These are phyloP conservation scores for Alternaria angustiovoidea DNA, from an alignment of 2,329 filamentous ascomycete genomes.

Conservation along the genomic window DNA sequence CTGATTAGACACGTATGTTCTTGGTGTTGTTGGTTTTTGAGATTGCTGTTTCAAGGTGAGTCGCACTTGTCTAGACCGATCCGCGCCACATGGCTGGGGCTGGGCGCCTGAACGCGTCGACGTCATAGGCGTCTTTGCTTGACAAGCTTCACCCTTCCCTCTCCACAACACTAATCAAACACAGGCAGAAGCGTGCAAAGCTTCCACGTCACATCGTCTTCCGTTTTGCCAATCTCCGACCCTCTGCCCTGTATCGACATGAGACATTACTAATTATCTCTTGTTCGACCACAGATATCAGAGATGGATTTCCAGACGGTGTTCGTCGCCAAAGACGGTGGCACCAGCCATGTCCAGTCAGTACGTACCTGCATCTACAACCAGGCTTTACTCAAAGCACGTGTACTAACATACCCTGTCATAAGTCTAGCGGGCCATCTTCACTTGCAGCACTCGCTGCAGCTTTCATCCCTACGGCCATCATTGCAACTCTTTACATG, in stretches of 20 bases:
- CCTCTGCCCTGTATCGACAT: neutral
- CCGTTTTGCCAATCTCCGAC: slow-evolving; percentile 1
- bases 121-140: slow-evolving; percentile 19
- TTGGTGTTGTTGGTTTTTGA: neutral
- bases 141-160: slow-evolving; percentile 12
- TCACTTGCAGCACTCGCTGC: slow-evolving; percentile 45
- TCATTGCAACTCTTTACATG: slow-evolving; percentile 42
- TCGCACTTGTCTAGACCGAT: slow-evolving; percentile 16
- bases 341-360: slow-evolving; percentile 22
- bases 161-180: slow-evolving; percentile 10
- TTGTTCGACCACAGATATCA: neutral
- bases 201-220: neutral
- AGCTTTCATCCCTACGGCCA: slow-evolving; percentile 46
- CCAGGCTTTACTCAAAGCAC: neutral
- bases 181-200: slow-evolving; percentile 1
- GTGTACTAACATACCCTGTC: slow-evolving; percentile 14
- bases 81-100: slow-evolving; percentile 2
- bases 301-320: slow-evolving; percentile 29
- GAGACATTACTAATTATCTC: slow-evolving; percentile 9
- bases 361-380: slow-evolving; percentile 20
- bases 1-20: neutral
- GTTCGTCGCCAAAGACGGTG: slow-evolving; percentile 22
- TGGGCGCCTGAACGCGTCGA: slow-evolving; percentile 16
- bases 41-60: neutral
- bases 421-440: slow-evolving; percentile 42